Evolutionary conservation across 805 yeast species (phyloP), one percentile per base, ranked within the genome.

Genomic region (Teunomyces gatunensis): DNA sequence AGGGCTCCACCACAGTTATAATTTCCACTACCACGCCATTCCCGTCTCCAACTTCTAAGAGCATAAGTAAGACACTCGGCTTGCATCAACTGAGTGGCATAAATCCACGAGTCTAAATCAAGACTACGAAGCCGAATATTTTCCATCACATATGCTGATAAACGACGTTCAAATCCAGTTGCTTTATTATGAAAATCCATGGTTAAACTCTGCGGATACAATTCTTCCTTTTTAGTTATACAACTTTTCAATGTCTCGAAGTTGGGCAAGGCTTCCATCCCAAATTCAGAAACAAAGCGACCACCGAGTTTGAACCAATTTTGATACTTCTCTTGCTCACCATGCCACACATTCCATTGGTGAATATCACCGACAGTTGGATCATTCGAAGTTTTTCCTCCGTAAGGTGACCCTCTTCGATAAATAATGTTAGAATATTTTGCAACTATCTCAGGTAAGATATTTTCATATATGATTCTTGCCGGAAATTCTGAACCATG

Each of bases 321-420:
- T 50, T 78, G 83, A 52, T 78, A 78, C 49, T 66, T 69, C 45
- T 71, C 74, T 55, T 76, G 78, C 18, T 64, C 57, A 1, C 82
- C 83, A 51, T 78, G 83, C 82, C 82, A 78, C 6, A 78, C 79
- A 51, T 77, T 76, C 83, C 83, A 78, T 49, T 77, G 81, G 52
- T 78, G 83, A 4, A 74, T 61, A 54, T 78, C 83, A 2, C 83
- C 83, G 15, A 66, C 58, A 1, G 73, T 68, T 4, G 65, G 59
- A 49, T 73, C 78, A 6, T 59, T 48, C 9, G 75, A 56, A 5
- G 49, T 47, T 6, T 53, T 51, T 4, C 79, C 77, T 20, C 79
- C 75, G 67, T 70, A 76, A 1, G 83, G 83, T 1, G 78, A 73
- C 1, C 83, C 81, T 9, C 68, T 72, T 45, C 73, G 77, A 52